These are phyloP conservation scores for Ormosia semicastrata DNA, from an alignment of 306 rosid genomes.

Conservation along the genomic window DNA sequence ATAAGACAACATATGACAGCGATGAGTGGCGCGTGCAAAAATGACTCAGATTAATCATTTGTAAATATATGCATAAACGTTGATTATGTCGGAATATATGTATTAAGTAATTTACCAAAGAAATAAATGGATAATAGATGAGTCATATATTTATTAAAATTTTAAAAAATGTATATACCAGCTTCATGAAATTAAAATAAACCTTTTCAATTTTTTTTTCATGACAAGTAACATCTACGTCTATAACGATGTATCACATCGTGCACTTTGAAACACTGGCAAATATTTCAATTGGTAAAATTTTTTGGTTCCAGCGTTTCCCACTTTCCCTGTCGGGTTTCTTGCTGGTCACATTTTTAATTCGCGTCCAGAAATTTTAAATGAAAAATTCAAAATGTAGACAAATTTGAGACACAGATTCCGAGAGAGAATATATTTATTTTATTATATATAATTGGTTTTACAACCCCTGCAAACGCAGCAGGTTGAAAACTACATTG, in stretches of 20 bases:
- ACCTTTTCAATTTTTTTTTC: too few species aligned
- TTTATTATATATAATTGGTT: slow-evolving; percentile 29
- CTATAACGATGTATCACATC: background rate
- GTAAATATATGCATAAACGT: too few species aligned
- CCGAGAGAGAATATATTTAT: background rate
- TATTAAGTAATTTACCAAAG: too few species aligned
- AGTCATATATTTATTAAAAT: too few species aligned
- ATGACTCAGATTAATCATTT: too few species aligned
- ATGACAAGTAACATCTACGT: background rate
- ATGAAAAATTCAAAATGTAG: background rate
- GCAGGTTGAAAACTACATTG: slow-evolving; percentile 37
- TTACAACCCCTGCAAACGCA: slow-evolving; percentile 38
- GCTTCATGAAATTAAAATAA: too few species aligned
- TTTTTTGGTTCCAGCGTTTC: background rate
- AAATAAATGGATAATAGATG: too few species aligned
- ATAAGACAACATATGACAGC: too few species aligned
- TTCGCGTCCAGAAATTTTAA: background rate
- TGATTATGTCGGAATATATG: too few species aligned
- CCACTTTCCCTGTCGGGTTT: background rate
- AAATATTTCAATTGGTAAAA: background rate
- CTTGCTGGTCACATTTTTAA: background rate
- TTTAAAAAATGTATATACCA: too few species aligned
- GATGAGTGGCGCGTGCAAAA: too few species aligned
- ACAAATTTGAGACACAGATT: background rate
- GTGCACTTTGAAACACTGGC: background rate